A percentile compares a stretch with the other conserved stretches of the same genome.
These are phyloP conservation scores for Trichoderma parareesei DNA, from an alignment of 495 filamentous ascomycete species.

Conservation along the genomic window DNA sequence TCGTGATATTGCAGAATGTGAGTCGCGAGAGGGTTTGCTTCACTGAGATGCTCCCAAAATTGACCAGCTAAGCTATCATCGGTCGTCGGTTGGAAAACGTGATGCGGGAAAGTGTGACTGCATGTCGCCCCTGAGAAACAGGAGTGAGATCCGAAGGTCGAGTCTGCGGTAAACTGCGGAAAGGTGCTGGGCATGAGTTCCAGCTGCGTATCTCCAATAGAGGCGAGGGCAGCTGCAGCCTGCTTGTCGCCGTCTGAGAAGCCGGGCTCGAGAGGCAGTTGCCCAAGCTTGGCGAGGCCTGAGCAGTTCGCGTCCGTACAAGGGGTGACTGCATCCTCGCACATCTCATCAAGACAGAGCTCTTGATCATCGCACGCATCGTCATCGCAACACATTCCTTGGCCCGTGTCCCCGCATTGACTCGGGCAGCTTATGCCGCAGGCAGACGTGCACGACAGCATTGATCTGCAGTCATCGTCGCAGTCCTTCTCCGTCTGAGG, in stretches of 20 bases:
- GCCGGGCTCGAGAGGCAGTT: background rate
- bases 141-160: background rate
- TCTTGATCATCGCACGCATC: constrained; percentile 7
- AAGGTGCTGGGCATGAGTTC: background rate
- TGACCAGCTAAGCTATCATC: background rate
- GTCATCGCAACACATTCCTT: constrained; percentile 8
- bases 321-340: constrained; percentile 6
- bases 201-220: background rate
- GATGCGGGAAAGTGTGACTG: background rate
- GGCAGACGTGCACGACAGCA: background rate
- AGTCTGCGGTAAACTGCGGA: background rate
- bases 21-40: background rate
- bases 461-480: constrained; percentile 1
- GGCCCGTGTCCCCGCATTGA: constrained; percentile 12
- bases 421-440: constrained; percentile 8
- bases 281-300: background rate
- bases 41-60: background rate
- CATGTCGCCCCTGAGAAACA: background rate
- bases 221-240: background rate
- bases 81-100: background rate
- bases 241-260: constrained; percentile 3
- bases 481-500: background rate
- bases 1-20: constrained; percentile 10
- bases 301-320: constrained; percentile 9
- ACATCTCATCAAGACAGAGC: constrained; percentile 5